Conservation (phyloP, 805 yeast genomes). For the Brettanomyces bruxellensis region DNA sequence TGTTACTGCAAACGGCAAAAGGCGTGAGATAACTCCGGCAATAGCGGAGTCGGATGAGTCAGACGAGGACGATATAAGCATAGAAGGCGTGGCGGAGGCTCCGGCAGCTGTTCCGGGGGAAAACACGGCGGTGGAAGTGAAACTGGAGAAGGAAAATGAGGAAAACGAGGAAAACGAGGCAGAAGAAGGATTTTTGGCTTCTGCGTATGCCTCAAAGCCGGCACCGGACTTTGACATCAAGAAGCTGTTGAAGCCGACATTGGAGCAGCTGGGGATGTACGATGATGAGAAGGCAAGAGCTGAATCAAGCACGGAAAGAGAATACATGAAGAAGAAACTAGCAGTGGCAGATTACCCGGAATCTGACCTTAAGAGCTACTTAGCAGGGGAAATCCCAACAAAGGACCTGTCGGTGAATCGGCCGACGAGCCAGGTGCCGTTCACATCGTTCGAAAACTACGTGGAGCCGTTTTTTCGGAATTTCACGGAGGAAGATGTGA, state of each 20-base stretch:
- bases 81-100: neutral
- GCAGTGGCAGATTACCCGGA: conserved; percentile 91
- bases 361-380: conserved; percentile 56
- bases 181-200: conserved; percentile 28
- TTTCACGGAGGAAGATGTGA: conserved; percentile 72
- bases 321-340: conserved; percentile 62
- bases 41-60: neutral
- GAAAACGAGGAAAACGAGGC: conserved; percentile 3
- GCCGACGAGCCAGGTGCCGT: conserved; percentile 86
- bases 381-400: conserved; percentile 87
- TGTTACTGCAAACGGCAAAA: conserved; percentile 5
- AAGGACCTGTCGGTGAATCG: conserved; percentile 77
- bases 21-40: conserved; percentile 2
- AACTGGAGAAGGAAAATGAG: neutral
- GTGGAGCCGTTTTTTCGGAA: conserved; percentile 79
- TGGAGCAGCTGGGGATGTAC: conserved; percentile 14
- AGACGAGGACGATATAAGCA: neutral
- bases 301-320: conserved; percentile 50
- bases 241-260: conserved; percentile 13
- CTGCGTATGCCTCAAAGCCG: conserved; percentile 26
- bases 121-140: no score
- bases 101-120: no score
- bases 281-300: conserved; percentile 50
- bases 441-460: conserved; percentile 75
- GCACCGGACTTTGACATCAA: conserved; percentile 12